Evolutionary conservation across 805 yeast species (phyloP).

Genomic region (Brettanomyces nanus): DNA sequence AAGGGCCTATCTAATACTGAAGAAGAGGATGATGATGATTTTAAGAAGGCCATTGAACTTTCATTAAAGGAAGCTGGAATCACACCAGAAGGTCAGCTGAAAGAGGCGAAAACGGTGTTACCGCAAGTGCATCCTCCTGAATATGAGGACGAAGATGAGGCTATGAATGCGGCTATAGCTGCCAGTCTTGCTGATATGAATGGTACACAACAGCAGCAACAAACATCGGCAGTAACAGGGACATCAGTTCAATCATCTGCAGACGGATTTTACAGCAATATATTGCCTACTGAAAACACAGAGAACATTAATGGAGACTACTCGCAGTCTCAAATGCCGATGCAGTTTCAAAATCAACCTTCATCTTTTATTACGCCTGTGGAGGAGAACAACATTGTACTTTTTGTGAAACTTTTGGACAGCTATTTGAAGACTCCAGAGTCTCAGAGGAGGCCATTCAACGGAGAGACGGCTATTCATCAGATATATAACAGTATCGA

Average conservation of each 20-base stretch:
- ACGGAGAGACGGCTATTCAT: slow-evolving; percentile 41
- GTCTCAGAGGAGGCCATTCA: slow-evolving; percentile 23
- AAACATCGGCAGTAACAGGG: neutral
- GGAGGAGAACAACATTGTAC: slow-evolving; percentile 63
- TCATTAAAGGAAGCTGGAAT: slow-evolving; percentile 52
- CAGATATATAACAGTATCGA: slow-evolving; percentile 53
- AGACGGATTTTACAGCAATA: slow-evolving; percentile 10
- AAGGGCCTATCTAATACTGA: slow-evolving; percentile 12
- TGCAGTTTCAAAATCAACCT: too few species aligned
- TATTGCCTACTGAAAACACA: slow-evolving; percentile 8
- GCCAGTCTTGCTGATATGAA: slow-evolving; percentile 78
- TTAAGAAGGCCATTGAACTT: slow-evolving; percentile 68
- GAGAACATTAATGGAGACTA: neutral
- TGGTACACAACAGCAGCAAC: slow-evolving; percentile 32
- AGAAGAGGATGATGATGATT: slow-evolving; percentile 65
- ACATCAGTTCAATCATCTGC: slow-evolving; percentile 2
- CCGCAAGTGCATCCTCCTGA: slow-evolving; percentile 7
- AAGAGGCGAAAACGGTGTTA: slow-evolving; percentile 3
- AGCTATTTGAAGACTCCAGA: slow-evolving; percentile 37
- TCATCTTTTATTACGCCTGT: slow-evolving; percentile 33
- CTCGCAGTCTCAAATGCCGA: slow-evolving; percentile 6
- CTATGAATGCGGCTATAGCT: slow-evolving; percentile 88
- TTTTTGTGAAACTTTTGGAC: slow-evolving; percentile 62
- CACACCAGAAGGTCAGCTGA: slow-evolving; percentile 4
- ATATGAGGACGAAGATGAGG: slow-evolving; percentile 70